These are phyloP conservation scores for Vigna radiata DNA, from an alignment of 306 rosid species.

Conservation along the genomic window DNA sequence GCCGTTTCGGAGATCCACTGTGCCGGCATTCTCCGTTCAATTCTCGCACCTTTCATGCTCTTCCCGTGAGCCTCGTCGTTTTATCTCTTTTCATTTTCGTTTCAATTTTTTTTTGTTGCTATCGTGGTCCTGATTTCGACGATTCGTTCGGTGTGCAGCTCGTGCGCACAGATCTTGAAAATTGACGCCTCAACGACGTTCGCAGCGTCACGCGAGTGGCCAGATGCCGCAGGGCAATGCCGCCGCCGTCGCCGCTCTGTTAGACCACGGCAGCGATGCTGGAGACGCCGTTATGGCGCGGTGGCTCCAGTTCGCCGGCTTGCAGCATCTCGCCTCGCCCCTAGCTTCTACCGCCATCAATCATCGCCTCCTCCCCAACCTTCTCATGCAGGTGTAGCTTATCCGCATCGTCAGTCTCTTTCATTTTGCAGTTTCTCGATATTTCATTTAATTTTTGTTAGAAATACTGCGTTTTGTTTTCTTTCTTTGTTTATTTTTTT, in stretches of 20 bases:
- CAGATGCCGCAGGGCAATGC: conserved; percentile 99
- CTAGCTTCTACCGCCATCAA: conserved; percentile 81
- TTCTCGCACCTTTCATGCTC: too few species aligned
- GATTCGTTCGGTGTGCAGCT: conserved; percentile 51
- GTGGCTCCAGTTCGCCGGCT: conserved; percentile 99
- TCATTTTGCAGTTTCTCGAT: not conserved
- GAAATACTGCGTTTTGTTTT: conserved; percentile 3
- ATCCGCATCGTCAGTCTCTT: not conserved
- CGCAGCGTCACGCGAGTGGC: conserved; percentile 99
- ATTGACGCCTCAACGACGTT: conserved; percentile 99
- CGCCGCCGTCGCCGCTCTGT: conserved; percentile 76
- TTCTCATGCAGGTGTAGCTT: conserved; percentile 80
- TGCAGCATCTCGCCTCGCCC: conserved; percentile 99
- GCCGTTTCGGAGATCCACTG: too few species aligned
- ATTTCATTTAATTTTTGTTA: not conserved
- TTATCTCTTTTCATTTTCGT: too few species aligned
- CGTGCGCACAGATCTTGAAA: conserved; percentile 82
- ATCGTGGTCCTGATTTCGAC: not conserved
- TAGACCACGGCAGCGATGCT: conserved; percentile 72
- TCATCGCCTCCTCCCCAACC: conserved; percentile 88
- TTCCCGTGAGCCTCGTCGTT: too few species aligned
- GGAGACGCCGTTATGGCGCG: conserved; percentile 99
- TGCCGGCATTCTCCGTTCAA: too few species aligned
- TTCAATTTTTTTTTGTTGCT: too few species aligned
- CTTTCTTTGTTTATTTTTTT: not conserved